Evolutionary conservation across 73 alveolate genomes (phyloP).

Genomic region (Symbiodinium natans): DNA sequence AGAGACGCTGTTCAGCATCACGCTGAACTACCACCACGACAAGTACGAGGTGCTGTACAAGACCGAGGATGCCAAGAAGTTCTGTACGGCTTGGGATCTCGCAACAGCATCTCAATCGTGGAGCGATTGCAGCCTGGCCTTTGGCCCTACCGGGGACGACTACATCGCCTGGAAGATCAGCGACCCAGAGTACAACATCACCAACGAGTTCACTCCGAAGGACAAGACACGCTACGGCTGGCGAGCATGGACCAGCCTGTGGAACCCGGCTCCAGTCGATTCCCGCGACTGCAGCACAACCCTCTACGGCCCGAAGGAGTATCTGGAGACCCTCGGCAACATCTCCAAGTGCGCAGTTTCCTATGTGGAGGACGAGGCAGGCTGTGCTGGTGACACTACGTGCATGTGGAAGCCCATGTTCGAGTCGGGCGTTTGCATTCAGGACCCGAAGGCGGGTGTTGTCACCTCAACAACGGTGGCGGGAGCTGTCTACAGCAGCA

Average conservation of each 20-base stretch:
- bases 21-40: not conserved
- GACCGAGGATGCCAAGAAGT: not conserved
- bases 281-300: not conserved
- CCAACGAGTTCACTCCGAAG: not conserved
- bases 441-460: not conserved
- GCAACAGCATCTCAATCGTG: not conserved
- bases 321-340: not conserved
- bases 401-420: not conserved
- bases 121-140: not conserved
- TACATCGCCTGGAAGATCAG: not conserved
- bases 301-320: not conserved
- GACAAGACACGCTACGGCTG: not conserved
- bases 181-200: not conserved
- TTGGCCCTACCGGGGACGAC: not conserved
- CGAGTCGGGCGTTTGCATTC: not conserved
- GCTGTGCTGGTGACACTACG: not conserved
- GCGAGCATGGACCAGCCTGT: not conserved
- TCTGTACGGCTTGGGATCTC: not conserved
- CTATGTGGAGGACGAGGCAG: not conserved
- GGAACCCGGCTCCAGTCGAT: not conserved
- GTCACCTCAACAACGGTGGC: not conserved
- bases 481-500: not conserved
- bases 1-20: not conserved
- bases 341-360: not conserved
- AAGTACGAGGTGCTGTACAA: not conserved